Conservation (phyloP, 2,329 filamentous ascomycete species). For the Drechslerella coelobrocha region DNA sequence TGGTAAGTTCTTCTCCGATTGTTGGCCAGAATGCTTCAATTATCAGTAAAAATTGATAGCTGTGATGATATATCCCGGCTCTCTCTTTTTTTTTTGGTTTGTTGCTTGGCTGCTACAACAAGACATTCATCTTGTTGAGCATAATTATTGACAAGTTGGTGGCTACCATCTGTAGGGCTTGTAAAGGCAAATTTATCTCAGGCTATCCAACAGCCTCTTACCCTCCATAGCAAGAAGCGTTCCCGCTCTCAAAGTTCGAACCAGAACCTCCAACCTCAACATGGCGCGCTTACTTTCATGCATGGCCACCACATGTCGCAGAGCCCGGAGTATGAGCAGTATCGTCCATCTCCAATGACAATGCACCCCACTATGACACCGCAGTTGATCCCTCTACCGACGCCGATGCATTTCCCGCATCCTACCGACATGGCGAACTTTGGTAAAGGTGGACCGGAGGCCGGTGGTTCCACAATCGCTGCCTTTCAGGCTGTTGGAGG, state of each 20-base stretch:
- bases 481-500: conserved; percentile 41
- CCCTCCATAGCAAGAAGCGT: conserved; percentile 35
- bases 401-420: conserved; percentile 46
- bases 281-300: conserved; percentile 30
- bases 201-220: conserved; percentile 28
- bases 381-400: conserved; percentile 34
- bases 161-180: conserved; percentile 21
- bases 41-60: not conserved
- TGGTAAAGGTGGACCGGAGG: conserved; percentile 34
- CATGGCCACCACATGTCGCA: conserved; percentile 40
- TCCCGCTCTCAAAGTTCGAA: conserved; percentile 24
- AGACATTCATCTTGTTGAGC: not conserved
- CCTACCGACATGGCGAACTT: conserved; percentile 46
- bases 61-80: not conserved
- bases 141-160: not conserved
- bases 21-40: not conserved
- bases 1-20: conserved; percentile 23
- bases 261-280: conserved; percentile 36
- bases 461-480: conserved; percentile 36
- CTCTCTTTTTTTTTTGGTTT: not conserved
- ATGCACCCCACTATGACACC: conserved; percentile 39
- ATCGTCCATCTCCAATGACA: conserved; percentile 34
- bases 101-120: not conserved
- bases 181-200: conserved; percentile 31
- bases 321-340: conserved; percentile 47